Conservation (phyloP, 371 early-diverging fungal species). For the Mortierella sp. region DNA sequence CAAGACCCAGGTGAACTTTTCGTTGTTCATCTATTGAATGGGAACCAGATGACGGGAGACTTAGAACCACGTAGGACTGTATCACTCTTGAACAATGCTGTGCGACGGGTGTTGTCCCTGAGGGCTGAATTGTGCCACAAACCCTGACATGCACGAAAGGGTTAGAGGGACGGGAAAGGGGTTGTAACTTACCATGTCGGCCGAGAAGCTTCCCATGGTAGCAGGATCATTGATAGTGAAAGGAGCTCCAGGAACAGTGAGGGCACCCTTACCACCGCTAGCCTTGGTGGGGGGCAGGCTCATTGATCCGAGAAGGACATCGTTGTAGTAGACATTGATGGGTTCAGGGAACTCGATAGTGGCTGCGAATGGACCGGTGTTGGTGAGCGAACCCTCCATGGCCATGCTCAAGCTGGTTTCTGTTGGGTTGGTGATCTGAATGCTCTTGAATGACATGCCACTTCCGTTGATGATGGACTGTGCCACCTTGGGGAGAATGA, state of each 20-base stretch:
- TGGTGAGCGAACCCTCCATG: constrained; percentile 58
- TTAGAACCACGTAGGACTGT: neutral
- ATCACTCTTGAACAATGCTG: too few species aligned
- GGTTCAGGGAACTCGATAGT: constrained; percentile 59
- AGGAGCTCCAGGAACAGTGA: constrained; percentile 53
- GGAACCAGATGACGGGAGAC: too few species aligned
- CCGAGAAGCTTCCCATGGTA: constrained; percentile 63
- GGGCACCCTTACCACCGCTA: constrained; percentile 60
- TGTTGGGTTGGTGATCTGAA: constrained; percentile 63
- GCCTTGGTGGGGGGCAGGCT: constrained; percentile 60
- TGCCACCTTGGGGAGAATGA: constrained; percentile 69
- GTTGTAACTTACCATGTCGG: constrained; percentile 59
- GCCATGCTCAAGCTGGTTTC: constrained; percentile 58
- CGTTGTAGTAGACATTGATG: constrained; percentile 59
- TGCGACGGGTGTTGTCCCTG: too few species aligned
- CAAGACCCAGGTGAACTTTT: constrained; percentile 65
- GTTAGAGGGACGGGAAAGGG: neutral
- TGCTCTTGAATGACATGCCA: constrained; percentile 57
- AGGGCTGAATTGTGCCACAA: too few species aligned
- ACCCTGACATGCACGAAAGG: too few species aligned
- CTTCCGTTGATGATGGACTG: constrained; percentile 64
- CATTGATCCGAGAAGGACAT: constrained; percentile 61
- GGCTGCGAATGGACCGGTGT: constrained; percentile 70
- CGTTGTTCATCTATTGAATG: constrained; percentile 38
- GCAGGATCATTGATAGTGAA: constrained; percentile 60